Percentiles rank a stretch among this genome's conserved stretches.
Conservation (phyloP, 2,329 filamentous ascomycete genomes). For the Gyromitra esculenta region DNA sequence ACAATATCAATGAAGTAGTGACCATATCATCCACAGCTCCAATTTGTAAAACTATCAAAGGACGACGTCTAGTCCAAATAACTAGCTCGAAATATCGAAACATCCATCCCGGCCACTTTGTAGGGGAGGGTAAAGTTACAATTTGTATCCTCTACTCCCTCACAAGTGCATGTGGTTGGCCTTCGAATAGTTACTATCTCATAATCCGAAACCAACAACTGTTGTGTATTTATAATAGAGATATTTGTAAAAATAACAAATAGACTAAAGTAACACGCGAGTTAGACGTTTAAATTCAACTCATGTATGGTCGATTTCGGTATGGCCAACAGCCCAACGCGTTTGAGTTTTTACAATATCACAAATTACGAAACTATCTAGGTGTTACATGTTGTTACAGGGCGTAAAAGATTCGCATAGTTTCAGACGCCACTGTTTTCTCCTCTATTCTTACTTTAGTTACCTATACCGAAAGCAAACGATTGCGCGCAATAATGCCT, state of each 20-base stretch:
- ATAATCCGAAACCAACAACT: background rate
- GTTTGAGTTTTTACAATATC: too few species aligned
- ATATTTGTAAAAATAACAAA: background rate
- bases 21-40: background rate
- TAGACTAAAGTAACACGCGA: background rate
- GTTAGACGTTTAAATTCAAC: background rate
- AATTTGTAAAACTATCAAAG: background rate
- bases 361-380: too few species aligned
- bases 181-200: background rate
- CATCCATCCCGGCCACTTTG: background rate
- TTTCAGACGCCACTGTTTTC: too few species aligned
- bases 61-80: background rate
- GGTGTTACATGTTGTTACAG: too few species aligned
- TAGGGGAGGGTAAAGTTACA: background rate
- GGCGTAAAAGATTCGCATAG: too few species aligned
- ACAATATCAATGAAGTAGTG: background rate
- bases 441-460: too few species aligned
- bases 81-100: background rate
- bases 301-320: background rate
- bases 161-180: background rate
- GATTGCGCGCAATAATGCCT: too few species aligned
- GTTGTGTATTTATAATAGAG: background rate
- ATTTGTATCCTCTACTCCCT: too few species aligned
- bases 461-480: too few species aligned
- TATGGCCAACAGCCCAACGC: too few species aligned